phyloP scores from a whole-genome alignment of 495 filamentous ascomycete species.

The Xylaria sp. region DNA sequence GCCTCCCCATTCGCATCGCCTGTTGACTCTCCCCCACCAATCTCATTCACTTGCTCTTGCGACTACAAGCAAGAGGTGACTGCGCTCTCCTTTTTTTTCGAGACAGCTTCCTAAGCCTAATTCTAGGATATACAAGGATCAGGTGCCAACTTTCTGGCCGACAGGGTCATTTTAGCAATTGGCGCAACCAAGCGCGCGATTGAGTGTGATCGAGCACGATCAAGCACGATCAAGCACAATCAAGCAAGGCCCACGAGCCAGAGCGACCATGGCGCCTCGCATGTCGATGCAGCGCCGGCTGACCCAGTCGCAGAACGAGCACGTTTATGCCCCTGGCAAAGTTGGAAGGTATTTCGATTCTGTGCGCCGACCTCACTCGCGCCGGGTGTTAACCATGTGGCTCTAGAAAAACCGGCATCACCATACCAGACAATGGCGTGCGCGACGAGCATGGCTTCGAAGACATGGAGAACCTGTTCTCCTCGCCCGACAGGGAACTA shows the following conservation, averaged over 20 bases:
- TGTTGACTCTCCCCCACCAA: conserved; percentile 23
- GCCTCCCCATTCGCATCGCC: background rate
- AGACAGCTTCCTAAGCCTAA: background rate
- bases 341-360: conserved; percentile 52
- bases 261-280: conserved; percentile 23
- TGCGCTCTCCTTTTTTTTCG: background rate
- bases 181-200: background rate
- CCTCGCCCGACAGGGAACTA: conserved; percentile 75
- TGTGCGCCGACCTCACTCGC: background rate
- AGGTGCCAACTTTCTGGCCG: background rate
- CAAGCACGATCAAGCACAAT: too few species aligned
- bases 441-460: conserved; percentile 94
- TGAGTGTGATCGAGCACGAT: too few species aligned
- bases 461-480: conserved; percentile 83
- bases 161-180: background rate
- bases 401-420: conserved; percentile 81
- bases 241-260: background rate
- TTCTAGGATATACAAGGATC: background rate
- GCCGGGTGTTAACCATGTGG: conserved; percentile 21
- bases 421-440: conserved; percentile 75
- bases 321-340: conserved; percentile 57
- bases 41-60: background rate
- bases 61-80: background rate
- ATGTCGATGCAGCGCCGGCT: conserved; percentile 40
- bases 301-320: conserved; percentile 49